phyloP scores from a whole-genome alignment of 2,329 filamentous ascomycete species.

The Mycosphaerelloides madeirae region DNA sequence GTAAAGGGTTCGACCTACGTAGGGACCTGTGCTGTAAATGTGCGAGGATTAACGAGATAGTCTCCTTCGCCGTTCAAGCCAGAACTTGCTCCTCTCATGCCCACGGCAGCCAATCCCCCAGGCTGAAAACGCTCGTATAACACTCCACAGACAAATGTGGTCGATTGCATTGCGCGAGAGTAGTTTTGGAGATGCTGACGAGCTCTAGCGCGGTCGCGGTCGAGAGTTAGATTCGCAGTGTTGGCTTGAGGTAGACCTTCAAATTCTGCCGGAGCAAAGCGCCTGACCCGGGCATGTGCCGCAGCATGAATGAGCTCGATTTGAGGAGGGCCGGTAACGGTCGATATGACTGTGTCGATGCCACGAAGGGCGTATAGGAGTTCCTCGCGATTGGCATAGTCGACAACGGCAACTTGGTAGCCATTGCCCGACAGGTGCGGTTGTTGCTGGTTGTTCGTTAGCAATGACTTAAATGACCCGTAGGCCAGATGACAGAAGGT shows the following conservation, averaged over 20 bases:
- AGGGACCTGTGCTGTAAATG: conserved; percentile 57
- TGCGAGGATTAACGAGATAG: conserved; percentile 61
- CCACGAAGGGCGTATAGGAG: conserved; percentile 65
- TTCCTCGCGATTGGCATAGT: conserved; percentile 57
- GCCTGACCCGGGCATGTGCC: conserved; percentile 57
- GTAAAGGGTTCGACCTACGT: conserved; percentile 14
- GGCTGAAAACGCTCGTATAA: conserved; percentile 72
- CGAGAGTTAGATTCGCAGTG: conserved; percentile 54
- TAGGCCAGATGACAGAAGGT: too few relatives aligned
- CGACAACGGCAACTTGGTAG: conserved; percentile 64
- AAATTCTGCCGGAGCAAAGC: conserved; percentile 72
- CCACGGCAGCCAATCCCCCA: conserved; percentile 56
- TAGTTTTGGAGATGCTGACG: conserved; percentile 55
- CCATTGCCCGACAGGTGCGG: conserved; percentile 51
- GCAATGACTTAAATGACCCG: background rate
- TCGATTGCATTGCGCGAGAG: conserved; percentile 57
- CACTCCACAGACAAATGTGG: conserved; percentile 67
- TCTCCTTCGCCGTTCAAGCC: conserved; percentile 55
- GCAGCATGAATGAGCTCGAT: conserved; percentile 69
- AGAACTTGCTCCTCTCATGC: conserved; percentile 52
- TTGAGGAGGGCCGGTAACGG: conserved; percentile 62
- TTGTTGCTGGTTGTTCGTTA: conserved; percentile 44
- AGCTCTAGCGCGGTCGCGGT: conserved; percentile 56
- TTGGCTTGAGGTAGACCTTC: conserved; percentile 59
- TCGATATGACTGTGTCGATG: conserved; percentile 70